A percentile compares a stretch with the other conserved stretches of the same genome.
Conservation (phyloP, 345 rosid species). For the Barbarea vulgaris region DNA sequence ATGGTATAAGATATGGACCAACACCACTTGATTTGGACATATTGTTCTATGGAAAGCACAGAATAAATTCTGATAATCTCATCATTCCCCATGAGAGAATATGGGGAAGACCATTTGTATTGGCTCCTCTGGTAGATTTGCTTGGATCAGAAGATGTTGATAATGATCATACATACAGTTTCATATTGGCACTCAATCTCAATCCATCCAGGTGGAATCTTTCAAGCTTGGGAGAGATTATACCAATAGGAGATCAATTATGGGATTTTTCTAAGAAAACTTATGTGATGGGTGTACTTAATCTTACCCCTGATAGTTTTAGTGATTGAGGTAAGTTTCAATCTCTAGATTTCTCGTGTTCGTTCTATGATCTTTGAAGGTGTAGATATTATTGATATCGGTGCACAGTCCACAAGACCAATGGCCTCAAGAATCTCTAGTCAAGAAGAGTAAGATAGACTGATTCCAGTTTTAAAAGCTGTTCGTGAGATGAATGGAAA, state of each 20-base stretch:
- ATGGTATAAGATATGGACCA: conserved; percentile 78
- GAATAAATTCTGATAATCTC: conserved; percentile 59
- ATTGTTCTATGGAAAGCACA: conserved; percentile 75
- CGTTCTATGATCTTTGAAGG: conserved; percentile 70
- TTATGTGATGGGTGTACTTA: conserved; percentile 77
- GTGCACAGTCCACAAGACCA: conserved; percentile 89
- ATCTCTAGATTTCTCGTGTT: conserved; percentile 63
- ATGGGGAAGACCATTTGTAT: conserved; percentile 84
- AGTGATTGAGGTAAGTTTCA: conserved; percentile 80
- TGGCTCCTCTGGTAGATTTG: conserved; percentile 88
- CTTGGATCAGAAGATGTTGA: conserved; percentile 59
- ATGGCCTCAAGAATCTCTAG: conserved; percentile 65
- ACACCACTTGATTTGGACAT: conserved; percentile 88
- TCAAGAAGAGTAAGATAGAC: conserved; percentile 70
- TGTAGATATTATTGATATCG: conserved; percentile 80
- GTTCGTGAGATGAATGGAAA: conserved; percentile 71
- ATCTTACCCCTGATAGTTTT: conserved; percentile 86
- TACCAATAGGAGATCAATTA: conserved; percentile 69
- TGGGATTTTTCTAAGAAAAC: conserved; percentile 80
- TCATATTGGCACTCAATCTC: conserved; percentile 80
- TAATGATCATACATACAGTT: conserved; percentile 56
- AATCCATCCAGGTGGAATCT: conserved; percentile 53
- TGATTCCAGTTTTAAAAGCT: conserved; percentile 76
- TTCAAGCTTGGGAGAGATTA: conserved; percentile 64
- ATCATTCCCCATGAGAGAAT: conserved; percentile 79